Conservation (phyloP, 768 basidiomycete genomes). For the Wakefieldia striispora region DNA sequence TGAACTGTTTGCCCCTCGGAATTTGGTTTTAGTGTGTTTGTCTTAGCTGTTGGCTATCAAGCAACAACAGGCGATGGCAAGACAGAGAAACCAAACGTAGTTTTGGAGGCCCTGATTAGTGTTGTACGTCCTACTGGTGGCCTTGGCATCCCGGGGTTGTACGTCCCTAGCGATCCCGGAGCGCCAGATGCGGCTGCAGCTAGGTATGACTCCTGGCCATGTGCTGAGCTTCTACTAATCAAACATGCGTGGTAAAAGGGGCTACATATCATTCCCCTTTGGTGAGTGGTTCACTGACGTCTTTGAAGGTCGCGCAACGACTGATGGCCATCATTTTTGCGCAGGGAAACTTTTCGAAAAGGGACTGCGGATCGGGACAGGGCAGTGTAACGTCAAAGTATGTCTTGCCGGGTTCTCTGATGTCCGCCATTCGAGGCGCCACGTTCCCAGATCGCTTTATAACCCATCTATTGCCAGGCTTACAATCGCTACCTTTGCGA, state of each 20-base stretch:
- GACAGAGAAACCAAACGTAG: constrained; percentile 52
- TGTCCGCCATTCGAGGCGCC: too few relatives aligned
- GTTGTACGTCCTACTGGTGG: too few relatives aligned
- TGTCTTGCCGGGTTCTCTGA: too few relatives aligned
- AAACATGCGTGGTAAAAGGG: not conserved
- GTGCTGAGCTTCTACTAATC: not conserved
- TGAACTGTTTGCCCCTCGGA: too few relatives aligned
- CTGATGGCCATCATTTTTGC: not conserved
- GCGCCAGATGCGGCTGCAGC: constrained; percentile 51
- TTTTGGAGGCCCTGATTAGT: constrained; percentile 42
- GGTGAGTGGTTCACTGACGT: not conserved
- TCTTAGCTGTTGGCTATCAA: constrained; percentile 39
- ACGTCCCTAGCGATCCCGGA: constrained; percentile 56
- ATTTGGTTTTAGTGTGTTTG: constrained; percentile 18
- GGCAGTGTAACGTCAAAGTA: too few relatives aligned
- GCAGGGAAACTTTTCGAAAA: constrained; percentile 5
- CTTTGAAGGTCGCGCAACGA: not conserved
- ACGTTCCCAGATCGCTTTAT: too few relatives aligned
- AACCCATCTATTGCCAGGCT: not conserved
- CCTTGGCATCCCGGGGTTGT: constrained; percentile 55
- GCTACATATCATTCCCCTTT: constrained; percentile 5
- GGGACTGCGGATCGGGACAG: not conserved
- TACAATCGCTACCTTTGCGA: constrained; percentile 6
- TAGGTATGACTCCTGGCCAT: constrained; percentile 20
- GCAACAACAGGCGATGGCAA: constrained; percentile 52